These are phyloP conservation scores for Mycotypha africana DNA, from an alignment of 371 early-diverging fungal genomes.

Conservation along the genomic window DNA sequence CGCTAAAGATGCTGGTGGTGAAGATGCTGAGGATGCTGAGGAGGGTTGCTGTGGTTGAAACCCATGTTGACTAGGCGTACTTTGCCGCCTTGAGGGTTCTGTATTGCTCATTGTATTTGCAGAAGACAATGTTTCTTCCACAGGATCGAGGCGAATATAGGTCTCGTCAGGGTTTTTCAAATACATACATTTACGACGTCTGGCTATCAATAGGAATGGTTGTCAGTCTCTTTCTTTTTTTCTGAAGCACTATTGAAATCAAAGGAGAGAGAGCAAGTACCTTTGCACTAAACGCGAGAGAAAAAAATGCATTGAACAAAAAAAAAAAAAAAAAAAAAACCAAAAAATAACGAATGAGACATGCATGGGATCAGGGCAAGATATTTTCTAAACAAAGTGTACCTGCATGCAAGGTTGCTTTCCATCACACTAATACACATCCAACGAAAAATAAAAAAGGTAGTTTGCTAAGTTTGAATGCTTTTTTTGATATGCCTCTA, in stretches of 20 bases:
- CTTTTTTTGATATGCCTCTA: background rate
- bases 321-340: too few relatives aligned
- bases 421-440: constrained; percentile 37
- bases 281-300: constrained; percentile 37
- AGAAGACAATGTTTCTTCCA: constrained; percentile 5
- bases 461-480: background rate
- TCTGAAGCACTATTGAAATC: too few relatives aligned
- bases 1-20: too few relatives aligned
- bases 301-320: constrained; percentile 1
- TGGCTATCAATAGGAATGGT: constrained; percentile 16
- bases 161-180: constrained; percentile 44
- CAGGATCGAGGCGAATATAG: constrained; percentile 38
- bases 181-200: constrained; percentile 42
- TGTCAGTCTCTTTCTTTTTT: background rate
- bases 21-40: too few relatives aligned
- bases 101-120: background rate
- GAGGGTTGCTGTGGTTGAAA: too few relatives aligned
- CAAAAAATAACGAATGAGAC: too few relatives aligned
- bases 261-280: too few relatives aligned
- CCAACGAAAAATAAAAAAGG: background rate
- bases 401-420: constrained; percentile 53
- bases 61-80: too few relatives aligned
- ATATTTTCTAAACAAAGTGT: constrained; percentile 1
- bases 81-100: too few relatives aligned
- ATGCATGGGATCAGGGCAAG: too few relatives aligned